These are phyloP conservation scores for Catunica adiposa DNA, from an alignment of 2,329 filamentous ascomycete species.

Conservation along the genomic window DNA sequence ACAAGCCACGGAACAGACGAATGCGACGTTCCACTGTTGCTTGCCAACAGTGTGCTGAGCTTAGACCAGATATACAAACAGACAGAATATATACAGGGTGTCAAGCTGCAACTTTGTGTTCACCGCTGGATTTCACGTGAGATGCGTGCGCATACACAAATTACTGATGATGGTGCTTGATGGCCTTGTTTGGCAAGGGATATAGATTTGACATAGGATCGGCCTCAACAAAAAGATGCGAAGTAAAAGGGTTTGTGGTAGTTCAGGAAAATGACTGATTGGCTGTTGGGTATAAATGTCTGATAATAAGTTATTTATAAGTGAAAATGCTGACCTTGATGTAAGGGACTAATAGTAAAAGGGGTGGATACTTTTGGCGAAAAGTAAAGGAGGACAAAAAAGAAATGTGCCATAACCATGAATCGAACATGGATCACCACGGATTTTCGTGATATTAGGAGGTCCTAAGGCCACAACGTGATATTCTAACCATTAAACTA, in stretches of 20 bases:
- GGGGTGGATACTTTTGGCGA: not conserved
- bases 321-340: not conserved
- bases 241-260: too few species aligned
- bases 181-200: too few species aligned
- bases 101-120: not conserved
- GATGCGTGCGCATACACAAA: too few species aligned
- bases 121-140: not conserved
- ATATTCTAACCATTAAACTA: constrained; percentile 15
- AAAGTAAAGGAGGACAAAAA: not conserved
- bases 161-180: too few species aligned
- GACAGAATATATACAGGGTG: not conserved
- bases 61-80: not conserved
- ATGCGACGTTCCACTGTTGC: too few species aligned
- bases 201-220: too few species aligned
- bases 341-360: not conserved
- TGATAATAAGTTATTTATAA: too few species aligned
- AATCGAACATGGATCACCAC: constrained; percentile 15
- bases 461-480: constrained; percentile 10
- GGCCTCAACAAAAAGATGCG: too few species aligned
- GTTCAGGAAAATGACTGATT: too few species aligned
- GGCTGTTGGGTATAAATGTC: too few species aligned
- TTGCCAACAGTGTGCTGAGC: not conserved
- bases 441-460: constrained; percentile 4
- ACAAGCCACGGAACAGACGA: too few species aligned
- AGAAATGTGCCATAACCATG: constrained; percentile 14